Conservation (phyloP, 2,329 filamentous ascomycete genomes). For the Lachnellula subtilissima region DNA sequence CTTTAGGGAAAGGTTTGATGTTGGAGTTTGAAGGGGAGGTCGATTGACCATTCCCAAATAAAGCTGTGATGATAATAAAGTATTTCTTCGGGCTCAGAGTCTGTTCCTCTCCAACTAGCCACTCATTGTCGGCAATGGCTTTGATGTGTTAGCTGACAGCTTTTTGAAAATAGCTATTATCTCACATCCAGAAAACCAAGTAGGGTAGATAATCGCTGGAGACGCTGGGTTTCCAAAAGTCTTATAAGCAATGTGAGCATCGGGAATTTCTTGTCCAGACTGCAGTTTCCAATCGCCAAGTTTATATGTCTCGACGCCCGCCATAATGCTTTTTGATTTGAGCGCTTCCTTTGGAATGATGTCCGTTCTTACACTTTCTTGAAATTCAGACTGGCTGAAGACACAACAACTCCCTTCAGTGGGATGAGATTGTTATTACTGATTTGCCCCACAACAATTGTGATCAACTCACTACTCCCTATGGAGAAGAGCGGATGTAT, state of each 20-base stretch:
- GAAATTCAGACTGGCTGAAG: too few species aligned
- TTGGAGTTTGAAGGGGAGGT: constrained; percentile 60
- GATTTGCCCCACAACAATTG: too few species aligned
- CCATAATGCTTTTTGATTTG: constrained; percentile 1
- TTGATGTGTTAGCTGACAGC: constrained; percentile 18
- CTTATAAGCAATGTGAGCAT: constrained; percentile 71
- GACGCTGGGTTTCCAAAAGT: constrained; percentile 60
- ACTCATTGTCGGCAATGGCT: constrained; percentile 65
- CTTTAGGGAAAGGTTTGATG: constrained; percentile 54
- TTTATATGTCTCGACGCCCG: constrained; percentile 42
- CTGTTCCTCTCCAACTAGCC: constrained; percentile 51
- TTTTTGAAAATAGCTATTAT: constrained; percentile 1
- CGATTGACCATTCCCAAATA: constrained; percentile 67
- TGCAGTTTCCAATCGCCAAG: constrained; percentile 65
- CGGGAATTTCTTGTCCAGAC: constrained; percentile 54
- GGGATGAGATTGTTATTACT: too few species aligned
- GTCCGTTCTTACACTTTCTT: too few species aligned
- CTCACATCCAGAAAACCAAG: constrained; percentile 65
- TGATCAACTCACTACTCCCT: too few species aligned
- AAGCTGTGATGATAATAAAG: constrained; percentile 63
- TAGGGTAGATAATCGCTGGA: constrained; percentile 70
- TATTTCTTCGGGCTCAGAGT: constrained; percentile 60
- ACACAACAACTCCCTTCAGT: too few species aligned
- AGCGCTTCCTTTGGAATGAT: not conserved
- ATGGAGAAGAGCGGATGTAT: too few species aligned